These are phyloP conservation scores for Podaxis rugospora DNA, from an alignment of 768 basidiomycete species.

Conservation along the genomic window DNA sequence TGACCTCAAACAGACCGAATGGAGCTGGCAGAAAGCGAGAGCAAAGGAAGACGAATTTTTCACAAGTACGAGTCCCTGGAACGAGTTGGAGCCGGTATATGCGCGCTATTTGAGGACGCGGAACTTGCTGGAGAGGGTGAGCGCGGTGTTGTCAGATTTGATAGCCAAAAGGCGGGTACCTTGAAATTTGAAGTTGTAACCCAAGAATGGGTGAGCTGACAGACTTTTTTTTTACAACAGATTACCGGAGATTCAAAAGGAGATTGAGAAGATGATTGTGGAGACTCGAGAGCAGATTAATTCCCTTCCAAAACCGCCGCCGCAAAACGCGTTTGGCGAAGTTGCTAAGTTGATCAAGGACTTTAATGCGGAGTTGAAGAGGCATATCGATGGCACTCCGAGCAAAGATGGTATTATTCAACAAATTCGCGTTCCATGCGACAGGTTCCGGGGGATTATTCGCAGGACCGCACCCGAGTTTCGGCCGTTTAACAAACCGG, in stretches of 20 bases:
- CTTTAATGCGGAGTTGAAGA: conserved; percentile 42
- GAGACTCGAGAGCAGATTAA: conserved; percentile 29
- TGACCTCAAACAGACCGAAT: conserved; percentile 40
- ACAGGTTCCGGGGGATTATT: conserved; percentile 43
- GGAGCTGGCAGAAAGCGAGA: conserved; percentile 61
- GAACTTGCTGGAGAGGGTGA: conserved; percentile 54
- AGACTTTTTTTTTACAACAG: conserved; percentile 37
- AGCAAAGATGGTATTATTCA: conserved; percentile 52
- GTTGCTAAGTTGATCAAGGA: conserved; percentile 41
- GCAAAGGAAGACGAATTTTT: conserved; percentile 56
- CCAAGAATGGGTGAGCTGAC: conserved; percentile 52
- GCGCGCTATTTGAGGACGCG: conserved; percentile 51
- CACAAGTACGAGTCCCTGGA: conserved; percentile 46
- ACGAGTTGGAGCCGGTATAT: conserved; percentile 42
- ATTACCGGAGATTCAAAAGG: conserved; percentile 57
- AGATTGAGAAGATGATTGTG: conserved; percentile 43
- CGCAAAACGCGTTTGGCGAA: conserved; percentile 53
- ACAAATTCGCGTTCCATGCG: conserved; percentile 43
- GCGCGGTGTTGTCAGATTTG: conserved; percentile 55
- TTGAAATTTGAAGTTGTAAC: neutral
- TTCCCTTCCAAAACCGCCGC: conserved; percentile 45
- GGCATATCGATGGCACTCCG: conserved; percentile 49
- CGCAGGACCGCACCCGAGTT: conserved; percentile 55
- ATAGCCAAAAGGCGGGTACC: conserved; percentile 52
- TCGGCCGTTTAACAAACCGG: conserved; percentile 35